Evolutionary conservation across 371 early-diverging fungal species (phyloP).

Genomic region (Sporodiniella umbellata): DNA sequence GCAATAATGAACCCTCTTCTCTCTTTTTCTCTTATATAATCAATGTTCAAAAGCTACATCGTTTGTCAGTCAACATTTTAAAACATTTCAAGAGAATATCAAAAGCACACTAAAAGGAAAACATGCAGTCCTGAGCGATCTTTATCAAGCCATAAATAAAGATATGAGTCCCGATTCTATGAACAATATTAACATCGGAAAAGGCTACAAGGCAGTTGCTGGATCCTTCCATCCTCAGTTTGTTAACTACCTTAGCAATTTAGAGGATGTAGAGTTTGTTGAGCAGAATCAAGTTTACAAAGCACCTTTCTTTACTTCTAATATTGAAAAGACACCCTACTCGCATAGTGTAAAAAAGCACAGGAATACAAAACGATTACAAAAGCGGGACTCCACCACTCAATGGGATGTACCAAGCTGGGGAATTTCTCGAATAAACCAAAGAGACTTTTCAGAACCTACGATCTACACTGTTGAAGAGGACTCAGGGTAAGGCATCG

Average conservation of each 20-base stretch:
- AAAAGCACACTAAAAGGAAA: constrained; percentile 7
- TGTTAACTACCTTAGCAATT: constrained; percentile 23
- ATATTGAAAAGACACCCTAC: constrained; percentile 2
- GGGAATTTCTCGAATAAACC: constrained; percentile 59
- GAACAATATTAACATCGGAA: constrained; percentile 11
- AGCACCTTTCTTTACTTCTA: constrained; percentile 7
- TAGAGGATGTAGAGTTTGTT: constrained; percentile 51
- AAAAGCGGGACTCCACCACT: constrained; percentile 9
- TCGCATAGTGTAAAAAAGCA: background rate
- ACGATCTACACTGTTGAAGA: constrained; percentile 36
- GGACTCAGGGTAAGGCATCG: constrained; percentile 38
- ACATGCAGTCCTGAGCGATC: constrained; percentile 1
- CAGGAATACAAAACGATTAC: background rate
- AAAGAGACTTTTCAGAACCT: constrained; percentile 28
- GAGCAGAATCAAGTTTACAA: constrained; percentile 49
- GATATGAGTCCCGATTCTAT: background rate
- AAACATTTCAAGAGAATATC: constrained; percentile 6
- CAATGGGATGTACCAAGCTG: constrained; percentile 49
- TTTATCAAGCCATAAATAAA: background rate
- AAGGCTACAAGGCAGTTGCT: constrained; percentile 11
- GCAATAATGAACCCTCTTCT: too few species aligned
- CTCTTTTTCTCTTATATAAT: too few species aligned
- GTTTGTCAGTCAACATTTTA: constrained; percentile 16
- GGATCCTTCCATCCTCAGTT: constrained; percentile 25
- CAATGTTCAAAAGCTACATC: too few species aligned